Conservation (phyloP, 2,329 filamentous ascomycete genomes). For the Pseudogymnoascus sp. region DNA sequence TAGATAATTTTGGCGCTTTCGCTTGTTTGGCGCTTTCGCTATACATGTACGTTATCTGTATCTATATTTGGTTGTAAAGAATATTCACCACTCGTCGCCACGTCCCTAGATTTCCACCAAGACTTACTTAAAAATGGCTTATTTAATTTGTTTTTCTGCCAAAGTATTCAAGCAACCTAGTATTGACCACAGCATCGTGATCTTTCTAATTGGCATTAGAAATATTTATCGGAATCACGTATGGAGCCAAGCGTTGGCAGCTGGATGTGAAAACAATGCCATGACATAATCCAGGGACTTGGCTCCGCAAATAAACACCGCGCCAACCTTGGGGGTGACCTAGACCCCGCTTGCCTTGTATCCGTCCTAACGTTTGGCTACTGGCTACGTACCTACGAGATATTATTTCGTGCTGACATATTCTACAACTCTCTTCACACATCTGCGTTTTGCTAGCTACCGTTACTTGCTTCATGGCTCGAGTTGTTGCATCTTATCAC, state of each 20-base stretch:
- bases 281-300: conserved; percentile 4
- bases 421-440: neutral
- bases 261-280: conserved; percentile 2
- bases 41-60: neutral
- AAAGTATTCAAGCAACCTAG: neutral
- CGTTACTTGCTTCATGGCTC: conserved; percentile 6
- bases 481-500: neutral
- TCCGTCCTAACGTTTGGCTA: neutral
- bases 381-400: neutral
- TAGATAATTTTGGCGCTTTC: too few relatives aligned
- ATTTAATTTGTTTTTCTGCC: neutral
- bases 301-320: conserved; percentile 5
- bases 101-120: neutral
- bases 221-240: conserved; percentile 9
- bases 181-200: neutral
- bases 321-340: conserved; percentile 7
- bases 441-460: neutral
- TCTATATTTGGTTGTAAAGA: neutral
- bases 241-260: neutral
- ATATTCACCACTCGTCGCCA: neutral
- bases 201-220: neutral
- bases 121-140: neutral
- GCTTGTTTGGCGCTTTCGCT: too few relatives aligned
- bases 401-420: neutral
- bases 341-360: conserved; percentile 3